These are phyloP conservation scores for Senna tora DNA, from an alignment of 306 rosid genomes.

Conservation along the genomic window DNA sequence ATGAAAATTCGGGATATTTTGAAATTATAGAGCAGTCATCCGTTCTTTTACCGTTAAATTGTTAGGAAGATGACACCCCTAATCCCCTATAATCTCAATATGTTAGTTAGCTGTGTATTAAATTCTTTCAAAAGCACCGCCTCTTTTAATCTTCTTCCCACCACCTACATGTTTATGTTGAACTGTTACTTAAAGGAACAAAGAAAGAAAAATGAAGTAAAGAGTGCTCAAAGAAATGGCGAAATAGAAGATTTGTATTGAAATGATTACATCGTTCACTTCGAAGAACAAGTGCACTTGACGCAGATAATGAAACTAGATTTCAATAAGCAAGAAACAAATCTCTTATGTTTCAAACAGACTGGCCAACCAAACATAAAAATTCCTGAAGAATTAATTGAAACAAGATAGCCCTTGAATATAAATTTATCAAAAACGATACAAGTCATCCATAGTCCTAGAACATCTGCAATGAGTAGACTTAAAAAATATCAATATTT, in stretches of 20 bases:
- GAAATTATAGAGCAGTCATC: no score
- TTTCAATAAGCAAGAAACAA: conserved; percentile 29
- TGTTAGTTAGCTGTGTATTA: no score
- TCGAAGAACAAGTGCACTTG: not conserved
- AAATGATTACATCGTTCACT: not conserved
- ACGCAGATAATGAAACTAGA: not conserved
- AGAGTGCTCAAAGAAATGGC: not conserved
- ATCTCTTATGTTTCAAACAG: conserved; percentile 44
- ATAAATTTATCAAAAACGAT: conserved; percentile 39
- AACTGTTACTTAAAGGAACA: no score
- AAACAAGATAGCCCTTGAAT: conserved; percentile 36
- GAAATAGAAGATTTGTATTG: not conserved
- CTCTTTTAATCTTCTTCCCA: not conserved
- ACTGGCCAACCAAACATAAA: conserved; percentile 37
- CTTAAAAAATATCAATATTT: conserved; percentile 45
- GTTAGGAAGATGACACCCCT: no score
- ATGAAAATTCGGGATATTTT: no score
- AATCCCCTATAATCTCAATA: no score
- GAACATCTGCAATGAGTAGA: conserved; percentile 39
- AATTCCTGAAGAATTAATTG: conserved; percentile 37
- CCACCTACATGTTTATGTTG: not conserved
- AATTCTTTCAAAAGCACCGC: no score
- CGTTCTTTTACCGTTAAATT: no score
- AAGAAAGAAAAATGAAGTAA: no score
- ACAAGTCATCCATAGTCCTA: conserved; percentile 46